These are phyloP conservation scores for Trametes maxima DNA, from an alignment of 768 basidiomycete species.

Conservation along the genomic window DNA sequence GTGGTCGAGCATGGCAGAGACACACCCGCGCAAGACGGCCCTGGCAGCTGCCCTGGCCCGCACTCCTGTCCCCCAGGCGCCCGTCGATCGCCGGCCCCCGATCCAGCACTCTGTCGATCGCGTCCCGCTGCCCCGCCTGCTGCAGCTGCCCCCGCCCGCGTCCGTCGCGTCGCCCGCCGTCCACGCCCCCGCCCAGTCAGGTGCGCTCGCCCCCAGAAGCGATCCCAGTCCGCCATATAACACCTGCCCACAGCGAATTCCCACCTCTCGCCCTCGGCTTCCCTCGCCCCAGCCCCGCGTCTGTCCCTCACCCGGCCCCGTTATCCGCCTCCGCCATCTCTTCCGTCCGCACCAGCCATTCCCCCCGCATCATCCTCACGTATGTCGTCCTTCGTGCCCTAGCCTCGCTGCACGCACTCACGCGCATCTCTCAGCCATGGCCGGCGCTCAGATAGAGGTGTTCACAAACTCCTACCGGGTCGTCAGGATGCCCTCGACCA, in stretches of 20 bases:
- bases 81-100: neutral
- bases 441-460: constrained; percentile 26
- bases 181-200: neutral
- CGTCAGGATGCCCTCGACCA: constrained; percentile 26
- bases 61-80: neutral
- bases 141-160: no score
- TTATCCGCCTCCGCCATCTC: neutral
- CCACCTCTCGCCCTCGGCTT: neutral
- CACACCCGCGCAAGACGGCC: no score
- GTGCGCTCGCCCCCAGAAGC: constrained; percentile 3
- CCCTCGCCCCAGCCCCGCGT: neutral
- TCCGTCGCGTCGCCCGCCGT: no score
- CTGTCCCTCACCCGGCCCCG: neutral
- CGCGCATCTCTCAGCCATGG: neutral
- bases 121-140: neutral
- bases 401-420: neutral
- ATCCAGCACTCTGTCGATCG: no score
- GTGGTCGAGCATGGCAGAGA: constrained; percentile 79
- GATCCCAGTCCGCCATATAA: neutral
- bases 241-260: neutral
- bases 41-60: no score
- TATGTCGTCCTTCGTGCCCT: neutral
- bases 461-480: constrained; percentile 39
- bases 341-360: neutral
- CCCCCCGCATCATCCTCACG: neutral